A percentile compares a stretch with the other conserved stretches of the same genome.
These are phyloP conservation scores for Lactarius quietus DNA, from an alignment of 768 basidiomycete species.

Conservation along the genomic window DNA sequence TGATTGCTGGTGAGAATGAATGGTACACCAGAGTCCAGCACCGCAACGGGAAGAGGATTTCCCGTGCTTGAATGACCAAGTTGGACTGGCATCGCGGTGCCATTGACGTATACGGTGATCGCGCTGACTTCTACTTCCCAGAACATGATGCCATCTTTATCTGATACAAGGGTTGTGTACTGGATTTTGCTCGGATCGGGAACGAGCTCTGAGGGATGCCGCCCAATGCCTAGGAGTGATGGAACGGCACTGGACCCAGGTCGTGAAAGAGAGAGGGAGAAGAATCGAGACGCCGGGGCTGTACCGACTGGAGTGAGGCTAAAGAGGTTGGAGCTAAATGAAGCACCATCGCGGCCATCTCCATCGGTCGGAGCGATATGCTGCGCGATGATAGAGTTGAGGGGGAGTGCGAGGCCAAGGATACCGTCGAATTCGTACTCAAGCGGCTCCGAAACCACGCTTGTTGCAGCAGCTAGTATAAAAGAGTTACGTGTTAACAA, in stretches of 20 bases:
- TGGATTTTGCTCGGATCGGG: slow-evolving; percentile 48
- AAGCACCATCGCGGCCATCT: slow-evolving; percentile 59
- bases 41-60: slow-evolving; percentile 51
- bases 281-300: slow-evolving; percentile 59
- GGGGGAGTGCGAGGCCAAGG: slow-evolving; percentile 71
- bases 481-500: neutral
- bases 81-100: slow-evolving; percentile 37
- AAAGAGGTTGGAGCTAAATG: slow-evolving; percentile 68
- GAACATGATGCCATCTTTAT: slow-evolving; percentile 43
- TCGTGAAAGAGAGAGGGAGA: slow-evolving; percentile 63
- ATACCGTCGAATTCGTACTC: slow-evolving; percentile 57
- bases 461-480: slow-evolving; percentile 52
- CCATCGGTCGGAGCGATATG: slow-evolving; percentile 46
- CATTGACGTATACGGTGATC: slow-evolving; percentile 59
- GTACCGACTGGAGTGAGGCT: slow-evolving; percentile 51
- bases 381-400: slow-evolving; percentile 61
- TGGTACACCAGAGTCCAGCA: slow-evolving; percentile 72
- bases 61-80: slow-evolving; percentile 42
- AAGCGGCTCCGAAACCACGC: slow-evolving; percentile 56
- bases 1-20: slow-evolving; percentile 55
- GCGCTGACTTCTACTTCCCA: slow-evolving; percentile 61
- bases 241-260: slow-evolving; percentile 58
- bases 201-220: slow-evolving; percentile 54
- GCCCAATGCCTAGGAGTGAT: slow-evolving; percentile 64
- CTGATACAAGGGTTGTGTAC: slow-evolving; percentile 47